These are phyloP conservation scores for Trypanosoma avium DNA, from an alignment of 208 protist genomes.

Conservation along the genomic window DNA sequence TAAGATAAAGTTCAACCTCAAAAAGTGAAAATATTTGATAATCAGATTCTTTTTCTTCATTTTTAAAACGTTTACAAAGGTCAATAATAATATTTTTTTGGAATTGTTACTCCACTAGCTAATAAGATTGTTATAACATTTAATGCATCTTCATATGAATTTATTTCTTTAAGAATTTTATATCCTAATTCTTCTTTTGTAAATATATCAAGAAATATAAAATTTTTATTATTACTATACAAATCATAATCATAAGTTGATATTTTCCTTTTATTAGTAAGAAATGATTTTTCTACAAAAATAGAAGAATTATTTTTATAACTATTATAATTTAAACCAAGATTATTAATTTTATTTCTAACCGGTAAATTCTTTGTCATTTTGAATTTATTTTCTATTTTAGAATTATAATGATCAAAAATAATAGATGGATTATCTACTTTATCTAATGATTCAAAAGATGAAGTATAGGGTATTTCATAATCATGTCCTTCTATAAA, in stretches of 20 bases:
- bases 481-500: conserved; percentile 28
- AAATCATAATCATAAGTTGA: background rate
- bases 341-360: too few relatives aligned
- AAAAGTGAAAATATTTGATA: conserved; percentile 17
- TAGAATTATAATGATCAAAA: background rate
- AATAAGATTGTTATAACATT: conserved; percentile 20
- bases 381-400: too few relatives aligned
- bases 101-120: conserved; percentile 21
- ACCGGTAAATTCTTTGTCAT: too few relatives aligned
- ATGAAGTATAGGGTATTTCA: conserved; percentile 2
- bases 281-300: too few relatives aligned
- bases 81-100: conserved; percentile 11
- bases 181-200: conserved; percentile 14
- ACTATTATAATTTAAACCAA: too few relatives aligned
- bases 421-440: background rate
- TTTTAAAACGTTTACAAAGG: conserved; percentile 12
- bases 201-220: background rate
- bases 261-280: too few relatives aligned
- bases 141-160: conserved; percentile 8
- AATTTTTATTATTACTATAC: background rate
- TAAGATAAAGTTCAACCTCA: conserved; percentile 18
- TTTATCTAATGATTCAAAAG: conserved; percentile 4
- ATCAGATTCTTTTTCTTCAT: conserved; percentile 1
- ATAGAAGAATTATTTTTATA: too few relatives aligned
- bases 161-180: conserved; percentile 9